These are phyloP conservation scores for Arxiozyma heterogenica DNA, from an alignment of 1,139 yeast species.

Conservation along the genomic window DNA sequence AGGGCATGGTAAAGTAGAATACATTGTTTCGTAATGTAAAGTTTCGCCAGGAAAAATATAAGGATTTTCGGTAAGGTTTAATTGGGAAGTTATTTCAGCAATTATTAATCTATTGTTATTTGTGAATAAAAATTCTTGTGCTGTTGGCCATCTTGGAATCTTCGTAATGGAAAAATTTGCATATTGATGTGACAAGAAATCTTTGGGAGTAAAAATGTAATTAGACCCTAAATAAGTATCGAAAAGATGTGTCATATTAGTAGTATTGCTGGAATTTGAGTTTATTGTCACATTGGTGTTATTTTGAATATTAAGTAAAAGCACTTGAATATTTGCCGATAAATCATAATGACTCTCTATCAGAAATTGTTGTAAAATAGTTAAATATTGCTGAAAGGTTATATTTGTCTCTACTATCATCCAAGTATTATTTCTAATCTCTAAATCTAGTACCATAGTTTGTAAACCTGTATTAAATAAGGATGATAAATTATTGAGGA, in stretches of 20 bases:
- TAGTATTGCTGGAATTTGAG: slow-evolving; percentile 4
- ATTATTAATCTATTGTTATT: slow-evolving; percentile 36
- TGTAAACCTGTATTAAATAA: slow-evolving; percentile 46
- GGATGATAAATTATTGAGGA: slow-evolving; percentile 31
- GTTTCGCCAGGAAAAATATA: slow-evolving; percentile 14
- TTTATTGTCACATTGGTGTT: background rate
- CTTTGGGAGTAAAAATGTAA: slow-evolving; percentile 32
- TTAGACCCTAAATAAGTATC: slow-evolving; percentile 11
- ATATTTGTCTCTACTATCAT: slow-evolving; percentile 51
- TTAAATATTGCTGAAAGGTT: slow-evolving; percentile 34
- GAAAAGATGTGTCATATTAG: slow-evolving; percentile 14
- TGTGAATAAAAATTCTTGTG: slow-evolving; percentile 37
- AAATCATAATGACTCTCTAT: slow-evolving; percentile 45
- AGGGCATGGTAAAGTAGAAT: slow-evolving; percentile 21
- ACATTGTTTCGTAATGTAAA: slow-evolving; percentile 14
- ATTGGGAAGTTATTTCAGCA: slow-evolving; percentile 8
- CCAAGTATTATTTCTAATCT: slow-evolving; percentile 46
- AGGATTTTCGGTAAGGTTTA: slow-evolving; percentile 9
- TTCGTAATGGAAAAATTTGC: background rate
- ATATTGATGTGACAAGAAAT: slow-evolving; percentile 12
- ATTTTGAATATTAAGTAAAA: slow-evolving; percentile 36
- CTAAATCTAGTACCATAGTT: slow-evolving; percentile 50
- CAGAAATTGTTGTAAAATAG: slow-evolving; percentile 35
- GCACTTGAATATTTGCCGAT: slow-evolving; percentile 44
- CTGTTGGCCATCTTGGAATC: slow-evolving; percentile 34